A percentile compares a stretch with the other conserved stretches of the same genome.
phyloP scores from a whole-genome alignment of 139 green algal genomes.

The Klebsormidium nitens region DNA sequence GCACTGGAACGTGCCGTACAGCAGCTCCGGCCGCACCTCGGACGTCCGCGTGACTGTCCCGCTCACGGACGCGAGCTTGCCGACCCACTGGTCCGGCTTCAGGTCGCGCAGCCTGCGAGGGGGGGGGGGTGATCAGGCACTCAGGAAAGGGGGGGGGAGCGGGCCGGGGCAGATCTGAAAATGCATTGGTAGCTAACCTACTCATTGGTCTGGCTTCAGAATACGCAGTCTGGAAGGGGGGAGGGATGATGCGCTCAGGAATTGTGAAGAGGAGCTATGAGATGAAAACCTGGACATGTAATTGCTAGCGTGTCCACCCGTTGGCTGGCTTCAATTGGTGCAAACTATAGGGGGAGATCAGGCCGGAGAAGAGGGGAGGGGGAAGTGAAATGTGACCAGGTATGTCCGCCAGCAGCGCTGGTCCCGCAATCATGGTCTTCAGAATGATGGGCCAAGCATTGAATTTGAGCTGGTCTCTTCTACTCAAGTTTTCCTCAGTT shows the following conservation, averaged over 20 bases:
- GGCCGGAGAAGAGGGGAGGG: not conserved
- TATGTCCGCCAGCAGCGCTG: not conserved
- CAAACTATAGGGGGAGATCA: not conserved
- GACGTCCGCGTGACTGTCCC: conserved; percentile 92
- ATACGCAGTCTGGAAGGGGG: not conserved
- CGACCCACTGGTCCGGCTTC: conserved; percentile 43
- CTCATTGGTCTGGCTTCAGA: not conserved
- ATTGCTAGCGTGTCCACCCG: too few species aligned
- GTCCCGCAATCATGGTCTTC: too few species aligned
- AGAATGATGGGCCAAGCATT: too few species aligned
- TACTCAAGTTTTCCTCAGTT: too few species aligned
- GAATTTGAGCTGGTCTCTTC: too few species aligned
- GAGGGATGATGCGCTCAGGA: not conserved
- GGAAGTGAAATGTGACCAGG: not conserved
- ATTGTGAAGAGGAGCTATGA: not conserved
- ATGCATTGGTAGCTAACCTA: not conserved
- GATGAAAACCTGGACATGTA: conserved; percentile 9
- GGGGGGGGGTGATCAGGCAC: not conserved
- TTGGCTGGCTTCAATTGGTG: not conserved
- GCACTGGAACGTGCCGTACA: conserved; percentile 85
- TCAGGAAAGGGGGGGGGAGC: not conserved
- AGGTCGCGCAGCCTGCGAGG: conserved; percentile 38
- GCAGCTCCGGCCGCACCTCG: conserved; percentile 93
- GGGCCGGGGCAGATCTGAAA: not conserved
- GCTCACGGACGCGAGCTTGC: conserved; percentile 53